These are phyloP conservation scores for Metarhizium rileyi DNA, from an alignment of 2,329 filamentous ascomycete genomes.

Conservation along the genomic window DNA sequence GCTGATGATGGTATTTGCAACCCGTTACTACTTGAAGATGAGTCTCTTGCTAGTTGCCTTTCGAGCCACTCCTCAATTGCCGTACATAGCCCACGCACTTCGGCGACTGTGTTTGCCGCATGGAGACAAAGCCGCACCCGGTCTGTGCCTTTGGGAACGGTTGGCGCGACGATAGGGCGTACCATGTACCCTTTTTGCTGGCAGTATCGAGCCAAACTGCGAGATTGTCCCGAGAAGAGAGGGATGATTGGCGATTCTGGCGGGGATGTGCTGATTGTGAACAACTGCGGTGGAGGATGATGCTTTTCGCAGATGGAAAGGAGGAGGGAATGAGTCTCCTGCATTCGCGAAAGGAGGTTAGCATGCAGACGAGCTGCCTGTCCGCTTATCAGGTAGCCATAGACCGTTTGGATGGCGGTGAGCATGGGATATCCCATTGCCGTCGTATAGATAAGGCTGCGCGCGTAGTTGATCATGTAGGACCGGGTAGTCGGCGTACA, in stretches of 20 bases:
- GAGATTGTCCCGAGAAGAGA: constrained; percentile 46
- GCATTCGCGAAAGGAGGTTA: constrained; percentile 23
- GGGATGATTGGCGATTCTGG: constrained; percentile 56
- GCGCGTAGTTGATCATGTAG: constrained; percentile 67
- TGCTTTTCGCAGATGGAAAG: constrained; percentile 20
- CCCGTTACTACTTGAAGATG: neutral
- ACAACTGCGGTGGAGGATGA: constrained; percentile 15
- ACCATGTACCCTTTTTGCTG: constrained; percentile 51
- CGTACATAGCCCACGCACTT: constrained; percentile 44
- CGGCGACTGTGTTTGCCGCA: constrained; percentile 48
- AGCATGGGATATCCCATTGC: constrained; percentile 54
- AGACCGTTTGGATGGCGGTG: constrained; percentile 46
- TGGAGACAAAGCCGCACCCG: constrained; percentile 59
- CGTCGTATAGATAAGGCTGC: constrained; percentile 67
- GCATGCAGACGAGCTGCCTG: constrained; percentile 28
- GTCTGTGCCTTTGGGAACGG: constrained; percentile 53
- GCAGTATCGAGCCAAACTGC: constrained; percentile 48
- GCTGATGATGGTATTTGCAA: neutral
- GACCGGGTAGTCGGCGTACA: constrained; percentile 48
- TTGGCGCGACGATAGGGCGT: constrained; percentile 58
- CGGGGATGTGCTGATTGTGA: constrained; percentile 22
- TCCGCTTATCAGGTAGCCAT: constrained; percentile 44
- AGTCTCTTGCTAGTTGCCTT: neutral
- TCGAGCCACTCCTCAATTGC: constrained; percentile 38
- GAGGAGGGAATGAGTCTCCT: constrained; percentile 36